These are phyloP conservation scores for Sistotremastrum niveocremeum DNA, from an alignment of 768 basidiomycete genomes.

Conservation along the genomic window DNA sequence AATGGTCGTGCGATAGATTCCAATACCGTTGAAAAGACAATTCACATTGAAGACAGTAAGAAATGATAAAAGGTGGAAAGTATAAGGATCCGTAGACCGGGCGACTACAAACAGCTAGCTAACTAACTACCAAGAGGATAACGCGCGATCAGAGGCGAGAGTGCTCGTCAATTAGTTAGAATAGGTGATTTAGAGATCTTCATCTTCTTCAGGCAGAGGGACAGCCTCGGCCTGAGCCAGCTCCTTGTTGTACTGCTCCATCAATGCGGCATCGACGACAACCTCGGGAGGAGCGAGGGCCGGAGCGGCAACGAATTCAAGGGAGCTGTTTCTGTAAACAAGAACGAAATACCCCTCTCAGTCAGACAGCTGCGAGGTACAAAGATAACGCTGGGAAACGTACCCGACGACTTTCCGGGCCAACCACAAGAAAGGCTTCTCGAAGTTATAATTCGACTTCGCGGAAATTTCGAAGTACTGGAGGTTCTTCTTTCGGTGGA, in stretches of 20 bases:
- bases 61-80: no score
- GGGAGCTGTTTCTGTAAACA: constrained; percentile 50
- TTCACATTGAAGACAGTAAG: no score
- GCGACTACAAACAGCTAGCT: no score
- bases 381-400: constrained; percentile 16
- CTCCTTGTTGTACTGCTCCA: constrained; percentile 69
- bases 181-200: constrained; percentile 44
- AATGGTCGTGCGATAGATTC: no score
- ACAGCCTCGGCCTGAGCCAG: constrained; percentile 70
- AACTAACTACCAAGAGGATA: no score
- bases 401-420: constrained; percentile 96
- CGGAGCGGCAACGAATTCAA: constrained; percentile 95
- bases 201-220: constrained; percentile 97
- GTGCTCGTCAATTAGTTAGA: no score
- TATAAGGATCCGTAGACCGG: no score
- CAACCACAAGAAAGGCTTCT: constrained; percentile 99
- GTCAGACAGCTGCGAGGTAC: not conserved
- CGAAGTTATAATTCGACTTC: constrained; percentile 99
- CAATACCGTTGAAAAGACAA: no score
- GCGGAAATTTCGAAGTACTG: constrained; percentile 99
- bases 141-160: no score
- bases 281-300: constrained; percentile 94
- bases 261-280: constrained; percentile 61
- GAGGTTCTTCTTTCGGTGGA: constrained; percentile 99
- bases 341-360: not conserved